A percentile compares a stretch with the other conserved stretches of the same genome.
Evolutionary conservation across 129 eudicot genomes (phyloP).

Genomic region (Rutidosis leptorrhynchoides): DNA sequence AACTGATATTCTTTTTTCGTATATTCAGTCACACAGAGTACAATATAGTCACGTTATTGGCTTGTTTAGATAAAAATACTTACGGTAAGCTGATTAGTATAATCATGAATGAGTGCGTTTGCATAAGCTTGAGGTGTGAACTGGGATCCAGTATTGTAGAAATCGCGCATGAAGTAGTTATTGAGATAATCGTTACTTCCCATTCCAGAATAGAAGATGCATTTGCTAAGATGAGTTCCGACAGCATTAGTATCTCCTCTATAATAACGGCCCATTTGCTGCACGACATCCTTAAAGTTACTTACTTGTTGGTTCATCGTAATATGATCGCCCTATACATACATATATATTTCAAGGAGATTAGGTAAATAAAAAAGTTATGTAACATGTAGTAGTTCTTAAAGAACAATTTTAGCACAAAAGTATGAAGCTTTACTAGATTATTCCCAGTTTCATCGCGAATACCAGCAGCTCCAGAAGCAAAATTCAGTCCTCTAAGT

Average conservation of each 20-base stretch:
- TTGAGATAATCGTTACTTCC: constrained; percentile 98
- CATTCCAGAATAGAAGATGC: constrained; percentile 70
- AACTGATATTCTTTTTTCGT: background rate
- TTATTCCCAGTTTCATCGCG: constrained; percentile 83
- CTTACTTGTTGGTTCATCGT: constrained; percentile 76
- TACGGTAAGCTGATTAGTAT: constrained; percentile 60
- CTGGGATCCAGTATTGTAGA: constrained; percentile 47
- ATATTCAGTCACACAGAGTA: background rate
- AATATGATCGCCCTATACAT: constrained; percentile 62
- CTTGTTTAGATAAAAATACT: constrained; percentile 4
- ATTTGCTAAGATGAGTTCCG: constrained; percentile 46
- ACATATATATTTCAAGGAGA: background rate
- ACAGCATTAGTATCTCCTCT: constrained; percentile 49
- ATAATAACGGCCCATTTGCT: constrained; percentile 46
- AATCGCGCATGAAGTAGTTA: constrained; percentile 79
- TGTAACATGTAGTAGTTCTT: background rate
- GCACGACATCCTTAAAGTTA: constrained; percentile 53
- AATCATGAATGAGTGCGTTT: constrained; percentile 62
- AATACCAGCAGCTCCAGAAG: constrained; percentile 90
- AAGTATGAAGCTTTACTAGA: constrained; percentile 42
- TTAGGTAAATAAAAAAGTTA: background rate
- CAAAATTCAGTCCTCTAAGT: constrained; percentile 59
- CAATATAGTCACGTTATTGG: background rate
- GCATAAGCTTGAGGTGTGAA: constrained; percentile 65
- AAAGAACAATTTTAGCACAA: background rate